Evolutionary conservation across 495 filamentous ascomycete species (phyloP), one percentile per base, ranked within the genome.

Genomic region (Penicillium malachiteum): DNA sequence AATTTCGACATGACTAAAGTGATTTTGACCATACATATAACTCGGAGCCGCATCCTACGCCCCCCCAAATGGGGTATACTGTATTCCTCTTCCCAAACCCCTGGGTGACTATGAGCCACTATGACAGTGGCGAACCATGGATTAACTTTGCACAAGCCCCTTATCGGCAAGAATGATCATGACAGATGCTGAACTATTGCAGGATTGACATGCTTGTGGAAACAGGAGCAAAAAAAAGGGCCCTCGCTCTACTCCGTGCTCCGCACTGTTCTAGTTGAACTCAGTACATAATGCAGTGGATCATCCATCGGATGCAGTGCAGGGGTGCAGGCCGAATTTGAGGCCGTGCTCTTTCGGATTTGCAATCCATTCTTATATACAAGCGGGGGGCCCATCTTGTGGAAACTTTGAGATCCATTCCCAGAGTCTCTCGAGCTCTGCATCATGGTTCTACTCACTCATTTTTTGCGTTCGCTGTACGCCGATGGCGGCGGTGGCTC

Each of bases 391-490:
- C 14, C 34, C 34, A 26, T 52, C 41, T 17, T 2, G 18, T 39
- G 1, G 26, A 31, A 16, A 11, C n/a, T 32, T 48, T 13, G 31
- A 50, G 47, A 55, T 55, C 53, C 47, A 34, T 46, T 32, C 12
- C 26, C 39, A 8, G 32, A 14, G 13, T 52, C 33, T 39, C 26
- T 14, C 7, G 39, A 34, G 38, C 39, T 13, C 38, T 52, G 21
- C 31, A 44, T 48, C 48, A 53, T 59, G 56, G 39, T 41, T 51
- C 48, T 66, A 48, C 52, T 63, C 21, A 44, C 42, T 14, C 59
- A 62, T 42, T 43, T 51, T 13, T n/a, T 66, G 37, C 59, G 63
- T 53, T 57, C 63, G 13, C 37, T 63, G 21, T 45, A 52, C 30
- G 43, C 44, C 5, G 50, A 35, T 37, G 52, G 48, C 18, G 51